Evolutionary conservation across 1,139 yeast genomes (phyloP).

Genomic region (Zygoascus meyerae): DNA sequence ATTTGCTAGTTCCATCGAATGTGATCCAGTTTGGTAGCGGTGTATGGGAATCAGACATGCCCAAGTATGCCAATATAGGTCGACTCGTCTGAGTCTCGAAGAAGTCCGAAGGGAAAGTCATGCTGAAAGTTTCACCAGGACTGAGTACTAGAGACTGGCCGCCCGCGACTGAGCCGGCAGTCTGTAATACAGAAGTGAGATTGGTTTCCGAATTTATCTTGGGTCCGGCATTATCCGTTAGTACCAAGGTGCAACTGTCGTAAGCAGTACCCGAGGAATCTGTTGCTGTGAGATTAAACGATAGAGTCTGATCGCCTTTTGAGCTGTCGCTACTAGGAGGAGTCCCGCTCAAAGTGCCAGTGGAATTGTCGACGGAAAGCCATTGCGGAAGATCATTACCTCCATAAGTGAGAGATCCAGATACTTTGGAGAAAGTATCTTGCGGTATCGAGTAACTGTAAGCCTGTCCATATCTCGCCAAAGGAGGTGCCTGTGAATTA

Average conservation of each 20-base stretch:
- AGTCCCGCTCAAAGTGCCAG: slow-evolving; percentile 64
- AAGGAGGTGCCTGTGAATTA: slow-evolving; percentile 75
- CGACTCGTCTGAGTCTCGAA: slow-evolving; percentile 35
- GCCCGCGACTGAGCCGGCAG: slow-evolving; percentile 46
- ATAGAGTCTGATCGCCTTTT: slow-evolving; percentile 36
- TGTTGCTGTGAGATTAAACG: slow-evolving; percentile 53
- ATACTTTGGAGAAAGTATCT: slow-evolving; percentile 54
- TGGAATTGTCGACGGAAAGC: slow-evolving; percentile 61
- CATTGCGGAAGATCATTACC: slow-evolving; percentile 64
- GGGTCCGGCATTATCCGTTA: slow-evolving; percentile 39
- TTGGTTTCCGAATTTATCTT: slow-evolving; percentile 15
- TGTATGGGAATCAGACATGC: slow-evolving; percentile 72
- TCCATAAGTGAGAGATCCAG: slow-evolving; percentile 45
- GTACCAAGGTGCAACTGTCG: slow-evolving; percentile 49
- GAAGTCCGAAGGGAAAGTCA: slow-evolving; percentile 54
- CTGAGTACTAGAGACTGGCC: slow-evolving; percentile 62
- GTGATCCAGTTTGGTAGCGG: slow-evolving; percentile 88
- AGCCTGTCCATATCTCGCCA: slow-evolving; percentile 61
- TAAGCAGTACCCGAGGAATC: slow-evolving; percentile 48
- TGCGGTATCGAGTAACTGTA: slow-evolving; percentile 67
- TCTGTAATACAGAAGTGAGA: slow-evolving; percentile 19
- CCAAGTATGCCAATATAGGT: slow-evolving; percentile 62
- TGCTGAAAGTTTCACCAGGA: slow-evolving; percentile 60
- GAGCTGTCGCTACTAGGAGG: slow-evolving; percentile 50
- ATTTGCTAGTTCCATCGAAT: slow-evolving; percentile 49